phyloP scores from a whole-genome alignment of 2,329 filamentous ascomycete species.

The Sporothrix globosa region DNA sequence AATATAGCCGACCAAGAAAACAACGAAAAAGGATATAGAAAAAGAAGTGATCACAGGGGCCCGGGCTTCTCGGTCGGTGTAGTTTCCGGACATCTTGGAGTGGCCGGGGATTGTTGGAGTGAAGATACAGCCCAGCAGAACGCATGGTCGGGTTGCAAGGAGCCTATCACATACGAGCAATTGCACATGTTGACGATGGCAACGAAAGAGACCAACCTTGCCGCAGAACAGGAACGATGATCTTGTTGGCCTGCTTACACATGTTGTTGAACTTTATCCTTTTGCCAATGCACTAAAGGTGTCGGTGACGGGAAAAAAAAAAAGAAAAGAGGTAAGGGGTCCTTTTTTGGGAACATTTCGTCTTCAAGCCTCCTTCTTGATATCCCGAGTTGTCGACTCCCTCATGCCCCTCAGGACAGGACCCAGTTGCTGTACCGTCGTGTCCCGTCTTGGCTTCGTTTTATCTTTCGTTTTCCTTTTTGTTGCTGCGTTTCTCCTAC shows the following conservation, averaged over 20 bases:
- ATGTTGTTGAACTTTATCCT: not conserved
- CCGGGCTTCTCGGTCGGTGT: slow-evolving; percentile 11
- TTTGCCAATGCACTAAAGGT: not conserved
- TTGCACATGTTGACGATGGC: not conserved
- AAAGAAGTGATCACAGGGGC: not conserved
- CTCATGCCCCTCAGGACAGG: not conserved
- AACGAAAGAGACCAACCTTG: not conserved
- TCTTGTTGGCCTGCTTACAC: not conserved
- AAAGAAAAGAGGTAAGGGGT: not conserved
- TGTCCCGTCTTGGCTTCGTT: not conserved
- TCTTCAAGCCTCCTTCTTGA: not conserved
- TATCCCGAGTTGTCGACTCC: not conserved
- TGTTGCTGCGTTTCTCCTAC: too few species aligned
- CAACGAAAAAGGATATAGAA: not conserved
- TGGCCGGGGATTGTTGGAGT: not conserved
- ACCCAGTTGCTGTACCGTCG: not conserved
- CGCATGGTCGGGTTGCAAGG: not conserved
- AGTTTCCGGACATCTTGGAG: not conserved
- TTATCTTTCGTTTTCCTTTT: not conserved
- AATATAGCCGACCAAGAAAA: not conserved
- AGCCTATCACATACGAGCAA: slow-evolving; percentile 10
- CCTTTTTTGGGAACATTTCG: not conserved
- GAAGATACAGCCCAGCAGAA: not conserved
- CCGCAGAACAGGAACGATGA: not conserved
- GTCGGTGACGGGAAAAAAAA: not conserved